Evolutionary conservation across 2,329 filamentous ascomycete species (phyloP).

Genomic region (Colletotrichum theobromicola): DNA sequence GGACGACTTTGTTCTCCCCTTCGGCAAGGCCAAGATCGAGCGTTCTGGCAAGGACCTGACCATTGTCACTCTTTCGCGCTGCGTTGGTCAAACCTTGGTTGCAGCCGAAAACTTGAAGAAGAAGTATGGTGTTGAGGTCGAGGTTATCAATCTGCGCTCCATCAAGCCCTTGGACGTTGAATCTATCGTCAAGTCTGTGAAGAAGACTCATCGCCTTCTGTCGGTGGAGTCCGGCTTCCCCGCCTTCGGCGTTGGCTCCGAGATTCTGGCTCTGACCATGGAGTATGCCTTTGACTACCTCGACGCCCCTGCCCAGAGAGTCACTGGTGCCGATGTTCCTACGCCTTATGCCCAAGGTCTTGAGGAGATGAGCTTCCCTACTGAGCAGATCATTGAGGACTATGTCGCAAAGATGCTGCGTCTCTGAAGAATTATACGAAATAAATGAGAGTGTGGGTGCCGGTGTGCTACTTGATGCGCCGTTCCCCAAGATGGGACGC

Average conservation of each 20-base stretch:
- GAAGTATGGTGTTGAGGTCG: conserved; percentile 93
- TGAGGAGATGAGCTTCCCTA: conserved; percentile 95
- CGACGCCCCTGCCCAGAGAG: conserved; percentile 88
- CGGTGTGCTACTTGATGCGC: not conserved
- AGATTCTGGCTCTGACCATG: conserved; percentile 93
- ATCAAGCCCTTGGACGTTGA: conserved; percentile 97
- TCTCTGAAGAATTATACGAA: conserved; percentile 57
- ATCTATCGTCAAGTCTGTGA: conserved; percentile 93
- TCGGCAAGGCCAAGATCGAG: conserved; percentile 99
- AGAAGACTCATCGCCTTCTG: conserved; percentile 96
- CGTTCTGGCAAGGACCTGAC: conserved; percentile 94
- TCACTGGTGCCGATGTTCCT: conserved; percentile 96
- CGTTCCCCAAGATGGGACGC: not conserved
- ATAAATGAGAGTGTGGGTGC: not conserved
- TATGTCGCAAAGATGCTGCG: conserved; percentile 89
- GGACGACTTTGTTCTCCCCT: conserved; percentile 94
- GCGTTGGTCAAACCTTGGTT: conserved; percentile 87
- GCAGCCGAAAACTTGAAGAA: conserved; percentile 92
- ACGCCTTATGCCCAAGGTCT: conserved; percentile 93
- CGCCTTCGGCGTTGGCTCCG: conserved; percentile 88
- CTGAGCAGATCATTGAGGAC: conserved; percentile 83
- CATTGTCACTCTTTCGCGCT: conserved; percentile 92
- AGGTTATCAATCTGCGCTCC: conserved; percentile 98
- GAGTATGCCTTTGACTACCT: conserved; percentile 99
- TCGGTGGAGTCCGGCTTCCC: conserved; percentile 96